phyloP scores from a whole-genome alignment of 225 moss, liverwort and hornwort species.

The Antitrichia curtipendula region DNA sequence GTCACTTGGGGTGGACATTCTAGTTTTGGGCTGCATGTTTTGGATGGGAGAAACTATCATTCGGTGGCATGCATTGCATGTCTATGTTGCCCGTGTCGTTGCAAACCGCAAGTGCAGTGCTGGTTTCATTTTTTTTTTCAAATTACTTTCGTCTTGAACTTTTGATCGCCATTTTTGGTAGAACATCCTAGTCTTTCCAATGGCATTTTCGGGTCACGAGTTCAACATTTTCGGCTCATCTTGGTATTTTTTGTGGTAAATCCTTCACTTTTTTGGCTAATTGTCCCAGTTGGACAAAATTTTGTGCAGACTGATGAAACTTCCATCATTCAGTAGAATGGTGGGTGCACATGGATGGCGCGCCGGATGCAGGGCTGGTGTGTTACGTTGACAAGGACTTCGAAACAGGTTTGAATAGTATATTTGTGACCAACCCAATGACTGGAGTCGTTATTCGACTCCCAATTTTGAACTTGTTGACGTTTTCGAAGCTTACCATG shows the following conservation, averaged over 20 bases:
- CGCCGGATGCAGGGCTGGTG: background rate
- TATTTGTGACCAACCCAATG: background rate
- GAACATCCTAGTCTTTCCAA: background rate
- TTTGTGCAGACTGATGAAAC: background rate
- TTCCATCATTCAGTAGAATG: fast-evolving
- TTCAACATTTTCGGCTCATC: background rate
- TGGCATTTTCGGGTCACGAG: background rate
- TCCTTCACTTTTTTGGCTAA: background rate
- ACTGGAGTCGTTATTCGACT: background rate
- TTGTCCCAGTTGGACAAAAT: background rate
- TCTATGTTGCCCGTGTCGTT: fast-evolving
- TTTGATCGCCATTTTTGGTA: background rate
- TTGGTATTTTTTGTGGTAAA: background rate
- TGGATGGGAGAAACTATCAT: background rate
- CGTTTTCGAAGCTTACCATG: background rate
- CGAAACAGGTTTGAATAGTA: fast-evolving
- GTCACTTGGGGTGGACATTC: fast-evolving
- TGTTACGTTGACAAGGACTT: background rate
- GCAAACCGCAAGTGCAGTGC: background rate
- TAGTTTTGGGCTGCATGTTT: background rate
- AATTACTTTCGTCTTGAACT: too few relatives aligned
- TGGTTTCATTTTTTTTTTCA: background rate
- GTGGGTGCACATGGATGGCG: background rate
- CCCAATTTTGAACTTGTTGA: fast-evolving
- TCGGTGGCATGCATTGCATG: background rate